Conservation (phyloP, 345 rosid genomes). For the Adansonia digitata region DNA sequence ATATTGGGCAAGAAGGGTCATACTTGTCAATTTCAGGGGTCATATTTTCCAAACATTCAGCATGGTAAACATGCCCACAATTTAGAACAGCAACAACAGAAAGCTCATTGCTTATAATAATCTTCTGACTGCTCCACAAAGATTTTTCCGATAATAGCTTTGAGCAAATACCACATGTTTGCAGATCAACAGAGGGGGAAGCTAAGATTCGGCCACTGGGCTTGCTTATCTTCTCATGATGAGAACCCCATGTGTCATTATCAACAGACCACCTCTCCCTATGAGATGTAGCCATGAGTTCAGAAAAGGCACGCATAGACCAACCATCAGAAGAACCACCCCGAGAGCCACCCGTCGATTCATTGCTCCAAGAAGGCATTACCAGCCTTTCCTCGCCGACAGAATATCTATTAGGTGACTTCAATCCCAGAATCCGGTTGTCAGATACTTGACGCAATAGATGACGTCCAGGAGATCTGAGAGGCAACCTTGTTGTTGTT, state of each 20-base stretch:
- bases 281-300: conserved; percentile 62
- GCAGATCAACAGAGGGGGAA: conserved; percentile 46
- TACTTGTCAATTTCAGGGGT: conserved; percentile 71
- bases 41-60: conserved; percentile 89
- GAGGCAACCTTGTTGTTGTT: conserved; percentile 35
- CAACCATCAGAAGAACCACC: conserved; percentile 76
- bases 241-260: conserved; percentile 43
- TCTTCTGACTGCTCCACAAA: conserved; percentile 71
- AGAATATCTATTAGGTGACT: conserved; percentile 36
- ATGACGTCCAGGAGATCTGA: conserved; percentile 34
- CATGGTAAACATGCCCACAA: conserved; percentile 93
- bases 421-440: conserved; percentile 31
- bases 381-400: conserved; percentile 38
- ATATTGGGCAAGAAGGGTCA: conserved; percentile 91
- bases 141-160: conserved; percentile 73
- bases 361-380: conserved; percentile 50
- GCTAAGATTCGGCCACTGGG: conserved; percentile 35
- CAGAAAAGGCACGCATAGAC: conserved; percentile 83
- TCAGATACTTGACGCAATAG: conserved; percentile 37
- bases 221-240: conserved; percentile 43
- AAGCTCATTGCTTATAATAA: conserved; percentile 53
- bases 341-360: conserved; percentile 47
- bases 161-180: conserved; percentile 81
- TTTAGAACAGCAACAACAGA: conserved; percentile 66
- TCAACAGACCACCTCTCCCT: conserved; percentile 59